Conservation (phyloP, 441 rosid genomes). For the Raphanus hybrid region DNA sequence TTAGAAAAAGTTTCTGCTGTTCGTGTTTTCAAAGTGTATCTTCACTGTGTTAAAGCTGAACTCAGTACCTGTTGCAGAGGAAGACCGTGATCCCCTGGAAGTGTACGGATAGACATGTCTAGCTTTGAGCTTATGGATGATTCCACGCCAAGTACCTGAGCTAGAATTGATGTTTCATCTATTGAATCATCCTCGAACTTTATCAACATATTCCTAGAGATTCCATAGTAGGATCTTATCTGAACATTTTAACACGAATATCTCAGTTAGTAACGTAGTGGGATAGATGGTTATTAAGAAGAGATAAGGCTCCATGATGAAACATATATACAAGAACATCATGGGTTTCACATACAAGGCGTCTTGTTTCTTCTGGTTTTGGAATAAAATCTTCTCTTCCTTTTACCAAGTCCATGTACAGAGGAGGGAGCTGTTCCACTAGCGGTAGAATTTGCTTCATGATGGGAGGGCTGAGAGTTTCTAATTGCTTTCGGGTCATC, state of each 20-base stretch:
- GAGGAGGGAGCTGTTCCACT: slow-evolving; percentile 92
- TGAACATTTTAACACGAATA: slow-evolving; percentile 45
- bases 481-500: slow-evolving; percentile 90
- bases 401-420: slow-evolving; percentile 88
- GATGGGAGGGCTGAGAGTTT: slow-evolving; percentile 86
- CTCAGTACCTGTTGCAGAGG: slow-evolving; percentile 85
- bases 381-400: slow-evolving; percentile 97
- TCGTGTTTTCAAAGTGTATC: background rate
- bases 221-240: slow-evolving; percentile 90
- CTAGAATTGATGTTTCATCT: slow-evolving; percentile 86
- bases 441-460: slow-evolving; percentile 96
- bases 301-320: too few species aligned
- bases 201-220: slow-evolving; percentile 88
- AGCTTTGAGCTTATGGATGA: slow-evolving; percentile 91
- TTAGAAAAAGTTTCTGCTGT: background rate
- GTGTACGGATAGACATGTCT: slow-evolving; percentile 87
- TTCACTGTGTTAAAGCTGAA: background rate
- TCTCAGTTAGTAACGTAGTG: slow-evolving; percentile 1
- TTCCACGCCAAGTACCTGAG: slow-evolving; percentile 87
- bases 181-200: slow-evolving; percentile 86
- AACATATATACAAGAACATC: background rate
- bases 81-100: slow-evolving; percentile 96
- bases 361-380: slow-evolving; percentile 93
- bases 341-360: slow-evolving; percentile 68
- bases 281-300: slow-evolving; percentile 8